Conservation (phyloP, 495 filamentous ascomycete genomes). For the Penicillium bovifimosum region DNA sequence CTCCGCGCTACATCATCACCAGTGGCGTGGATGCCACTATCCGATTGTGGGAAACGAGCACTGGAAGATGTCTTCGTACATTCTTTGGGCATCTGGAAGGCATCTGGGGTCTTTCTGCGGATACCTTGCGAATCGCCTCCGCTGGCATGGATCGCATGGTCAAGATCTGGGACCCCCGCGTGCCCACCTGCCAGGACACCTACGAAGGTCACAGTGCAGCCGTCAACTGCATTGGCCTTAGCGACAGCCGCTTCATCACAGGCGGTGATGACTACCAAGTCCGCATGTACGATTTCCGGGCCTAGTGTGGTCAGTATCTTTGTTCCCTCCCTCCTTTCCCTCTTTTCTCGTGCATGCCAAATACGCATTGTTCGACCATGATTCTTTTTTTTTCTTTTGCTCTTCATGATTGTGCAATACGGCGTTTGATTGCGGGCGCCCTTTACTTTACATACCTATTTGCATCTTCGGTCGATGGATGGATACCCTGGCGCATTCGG, state of each 20-base stretch:
- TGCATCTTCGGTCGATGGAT: conserved; percentile 9
- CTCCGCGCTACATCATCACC: conserved; percentile 86
- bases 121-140: conserved; percentile 81
- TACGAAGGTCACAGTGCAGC: conserved; percentile 85
- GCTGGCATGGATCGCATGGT: conserved; percentile 92
- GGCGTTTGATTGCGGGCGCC: background rate
- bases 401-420: background rate
- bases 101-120: conserved; percentile 89
- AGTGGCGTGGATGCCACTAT: conserved; percentile 87
- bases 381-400: background rate
- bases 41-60: conserved; percentile 85
- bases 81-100: conserved; percentile 97
- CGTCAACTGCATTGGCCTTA: conserved; percentile 87
- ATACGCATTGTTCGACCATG: background rate
- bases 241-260: conserved; percentile 79
- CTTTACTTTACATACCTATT: background rate
- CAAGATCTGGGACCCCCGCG: conserved; percentile 92
- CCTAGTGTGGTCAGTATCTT: conserved; percentile 12
- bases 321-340: background rate
- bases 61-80: conserved; percentile 74
- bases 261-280: conserved; percentile 92
- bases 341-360: conserved; percentile 1
- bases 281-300: conserved; percentile 78
- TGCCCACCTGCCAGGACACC: conserved; percentile 84
- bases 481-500: conserved; percentile 22